A percentile compares a stretch with the other conserved stretches of the same genome.
Evolutionary conservation across 768 basidiomycete species (phyloP).

Genomic region (Calvatia gigantea): DNA sequence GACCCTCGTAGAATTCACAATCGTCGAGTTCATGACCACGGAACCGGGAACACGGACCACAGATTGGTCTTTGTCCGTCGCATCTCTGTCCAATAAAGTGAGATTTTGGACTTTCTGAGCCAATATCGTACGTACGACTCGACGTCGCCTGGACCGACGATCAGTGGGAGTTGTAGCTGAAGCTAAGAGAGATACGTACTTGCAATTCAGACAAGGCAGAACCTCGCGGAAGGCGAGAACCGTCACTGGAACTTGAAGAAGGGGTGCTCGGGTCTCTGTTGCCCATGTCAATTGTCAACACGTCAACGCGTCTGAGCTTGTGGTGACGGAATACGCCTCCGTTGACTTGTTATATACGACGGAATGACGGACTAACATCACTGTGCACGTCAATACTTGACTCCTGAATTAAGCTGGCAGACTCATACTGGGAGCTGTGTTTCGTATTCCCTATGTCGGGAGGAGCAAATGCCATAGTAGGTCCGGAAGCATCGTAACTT

Average conservation of each 20-base stretch:
- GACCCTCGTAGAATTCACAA: slow-evolving; percentile 51
- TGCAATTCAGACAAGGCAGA: slow-evolving; percentile 51
- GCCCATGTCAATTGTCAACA: slow-evolving; percentile 7
- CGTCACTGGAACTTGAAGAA: slow-evolving; percentile 10
- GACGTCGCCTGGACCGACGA: background rate
- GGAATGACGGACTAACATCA: background rate
- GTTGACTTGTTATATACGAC: slow-evolving; percentile 7
- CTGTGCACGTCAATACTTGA: background rate
- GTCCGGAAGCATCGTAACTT: background rate
- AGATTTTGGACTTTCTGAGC: background rate
- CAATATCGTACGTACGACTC: background rate
- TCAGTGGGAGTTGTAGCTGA: background rate
- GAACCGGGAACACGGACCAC: slow-evolving; percentile 45
- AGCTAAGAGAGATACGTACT: slow-evolving; percentile 28
- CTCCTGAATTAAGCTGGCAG: slow-evolving; percentile 1
- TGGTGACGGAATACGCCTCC: background rate
- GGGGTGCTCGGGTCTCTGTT: slow-evolving; percentile 9
- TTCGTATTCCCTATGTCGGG: background rate
- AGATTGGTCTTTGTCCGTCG: slow-evolving; percentile 47
- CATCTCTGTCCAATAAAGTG: slow-evolving; percentile 38
- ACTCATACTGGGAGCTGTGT: slow-evolving; percentile 2
- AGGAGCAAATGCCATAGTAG: background rate
- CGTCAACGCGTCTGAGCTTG: background rate
- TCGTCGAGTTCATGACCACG: slow-evolving; percentile 35
- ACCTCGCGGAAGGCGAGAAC: slow-evolving; percentile 36